Conservation (phyloP, 2,329 filamentous ascomycete species). For the Apiospora phragmitis region DNA sequence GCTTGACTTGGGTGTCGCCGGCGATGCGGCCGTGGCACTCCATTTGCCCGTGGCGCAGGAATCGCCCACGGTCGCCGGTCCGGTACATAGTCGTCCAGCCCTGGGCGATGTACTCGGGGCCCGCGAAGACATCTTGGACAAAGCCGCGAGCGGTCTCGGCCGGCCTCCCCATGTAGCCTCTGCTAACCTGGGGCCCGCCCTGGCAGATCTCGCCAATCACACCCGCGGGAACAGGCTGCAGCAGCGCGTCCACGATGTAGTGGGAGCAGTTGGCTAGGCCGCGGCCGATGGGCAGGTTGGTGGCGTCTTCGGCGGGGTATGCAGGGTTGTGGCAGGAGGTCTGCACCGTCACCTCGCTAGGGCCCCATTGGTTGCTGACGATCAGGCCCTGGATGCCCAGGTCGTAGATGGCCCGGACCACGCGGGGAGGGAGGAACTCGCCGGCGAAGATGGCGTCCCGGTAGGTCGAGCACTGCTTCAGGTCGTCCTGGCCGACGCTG, state of each 20-base stretch:
- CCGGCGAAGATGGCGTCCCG: not conserved
- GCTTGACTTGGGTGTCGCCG: constrained; percentile 37
- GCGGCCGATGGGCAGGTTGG: constrained; percentile 23
- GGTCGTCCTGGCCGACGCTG: not conserved
- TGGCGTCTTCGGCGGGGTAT: not conserved
- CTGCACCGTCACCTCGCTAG: not conserved
- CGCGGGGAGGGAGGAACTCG: not conserved
- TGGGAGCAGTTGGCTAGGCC: constrained; percentile 26
- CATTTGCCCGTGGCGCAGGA: not conserved
- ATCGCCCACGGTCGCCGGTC: not conserved
- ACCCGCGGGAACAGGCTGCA: constrained; percentile 26
- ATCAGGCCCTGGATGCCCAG: not conserved
- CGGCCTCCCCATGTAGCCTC: not conserved
- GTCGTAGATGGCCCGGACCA: not conserved
- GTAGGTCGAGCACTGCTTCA: not conserved
- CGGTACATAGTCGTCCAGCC: not conserved
- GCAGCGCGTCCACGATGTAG: not conserved
- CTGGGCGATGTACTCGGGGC: no score
- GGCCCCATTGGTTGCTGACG: not conserved
- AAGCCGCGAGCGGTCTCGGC: not conserved
- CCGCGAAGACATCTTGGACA: not conserved
- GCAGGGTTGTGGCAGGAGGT: not conserved
- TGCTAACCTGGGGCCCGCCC: not conserved
- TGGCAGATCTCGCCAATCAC: not conserved
- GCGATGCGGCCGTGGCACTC: constrained; percentile 24